A percentile compares a stretch with the other conserved stretches of the same genome.
These are phyloP conservation scores for Trifolium pratense DNA, from an alignment of 306 rosid genomes.

Conservation along the genomic window DNA sequence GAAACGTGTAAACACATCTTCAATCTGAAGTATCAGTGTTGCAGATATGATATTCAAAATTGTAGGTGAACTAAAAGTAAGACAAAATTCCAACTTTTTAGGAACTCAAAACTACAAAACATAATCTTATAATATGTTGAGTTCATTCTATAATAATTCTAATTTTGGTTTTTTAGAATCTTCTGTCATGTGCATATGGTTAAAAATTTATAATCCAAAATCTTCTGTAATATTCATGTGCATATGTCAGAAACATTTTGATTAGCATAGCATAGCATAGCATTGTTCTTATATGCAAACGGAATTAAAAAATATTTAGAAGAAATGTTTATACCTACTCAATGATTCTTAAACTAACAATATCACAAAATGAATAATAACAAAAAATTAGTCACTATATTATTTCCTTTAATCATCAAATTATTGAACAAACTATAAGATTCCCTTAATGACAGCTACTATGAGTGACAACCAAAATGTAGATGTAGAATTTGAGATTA, in stretches of 20 bases:
- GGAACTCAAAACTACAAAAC: background rate
- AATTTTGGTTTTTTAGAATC: slow-evolving; percentile 29
- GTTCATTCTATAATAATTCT: slow-evolving; percentile 28
- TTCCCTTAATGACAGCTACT: slow-evolving; percentile 33
- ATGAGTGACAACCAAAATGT: slow-evolving; percentile 16
- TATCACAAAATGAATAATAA: slow-evolving; percentile 17
- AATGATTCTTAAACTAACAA: slow-evolving; percentile 46
- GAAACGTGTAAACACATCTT: background rate
- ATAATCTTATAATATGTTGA: background rate
- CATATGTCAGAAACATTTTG: slow-evolving; percentile 42
- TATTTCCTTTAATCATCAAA: slow-evolving; percentile 46
- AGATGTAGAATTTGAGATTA: slow-evolving; percentile 25
- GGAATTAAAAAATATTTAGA: slow-evolving; percentile 19
- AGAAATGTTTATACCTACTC: slow-evolving; percentile 31
- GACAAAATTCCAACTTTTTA: background rate
- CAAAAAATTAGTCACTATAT: slow-evolving; percentile 18
- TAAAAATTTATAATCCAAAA: background rate
- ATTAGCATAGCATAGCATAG: slow-evolving; percentile 19
- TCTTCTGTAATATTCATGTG: slow-evolving; percentile 16
- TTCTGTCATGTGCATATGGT: slow-evolving; percentile 39
- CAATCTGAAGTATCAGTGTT: background rate
- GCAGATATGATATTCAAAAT: background rate
- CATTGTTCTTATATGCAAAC: slow-evolving; percentile 10
- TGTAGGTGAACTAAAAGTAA: background rate
- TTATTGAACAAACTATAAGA: slow-evolving; percentile 31